Evolutionary conservation across 805 yeast genomes (phyloP).

Genomic region (Debaryomyces maramus): DNA sequence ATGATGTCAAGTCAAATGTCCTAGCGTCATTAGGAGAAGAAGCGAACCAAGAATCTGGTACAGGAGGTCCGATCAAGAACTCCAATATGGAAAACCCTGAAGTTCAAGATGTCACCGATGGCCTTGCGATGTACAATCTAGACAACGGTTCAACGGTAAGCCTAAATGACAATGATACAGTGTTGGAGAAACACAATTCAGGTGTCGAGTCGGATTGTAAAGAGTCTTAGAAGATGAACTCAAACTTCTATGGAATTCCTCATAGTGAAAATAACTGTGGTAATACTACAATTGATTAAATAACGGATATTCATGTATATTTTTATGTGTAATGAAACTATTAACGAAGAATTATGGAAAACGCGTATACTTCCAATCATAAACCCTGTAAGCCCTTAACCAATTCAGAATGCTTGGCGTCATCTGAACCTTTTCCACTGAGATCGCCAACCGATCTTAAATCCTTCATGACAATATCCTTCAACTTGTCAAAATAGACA

Average conservation of each 20-base stretch:
- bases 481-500: constrained; percentile 92
- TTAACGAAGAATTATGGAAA: too few species aligned
- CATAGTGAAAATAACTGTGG: too few species aligned
- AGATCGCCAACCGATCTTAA: constrained; percentile 40
- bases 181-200: too few species aligned
- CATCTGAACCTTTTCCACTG: constrained; percentile 29
- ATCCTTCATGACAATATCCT: constrained; percentile 67
- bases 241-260: too few species aligned
- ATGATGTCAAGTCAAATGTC: constrained; percentile 39
- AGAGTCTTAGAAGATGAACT: too few species aligned
- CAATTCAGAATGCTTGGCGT: constrained; percentile 34
- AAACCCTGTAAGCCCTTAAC: constrained; percentile 40
- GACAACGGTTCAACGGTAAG: constrained; percentile 28
- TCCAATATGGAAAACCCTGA: not conserved
- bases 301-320: too few species aligned
- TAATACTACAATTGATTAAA: too few species aligned
- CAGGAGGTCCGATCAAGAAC: not conserved
- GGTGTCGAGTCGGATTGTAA: too few species aligned
- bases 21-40: constrained; percentile 25
- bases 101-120: not conserved
- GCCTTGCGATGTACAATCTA: constrained; percentile 19
- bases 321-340: too few species aligned
- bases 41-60: not conserved
- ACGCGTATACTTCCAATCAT: too few species aligned
- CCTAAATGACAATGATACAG: constrained; percentile 9